Evolutionary conservation across 805 yeast genomes (phyloP).

Genomic region (Ogataea paradorogensis): DNA sequence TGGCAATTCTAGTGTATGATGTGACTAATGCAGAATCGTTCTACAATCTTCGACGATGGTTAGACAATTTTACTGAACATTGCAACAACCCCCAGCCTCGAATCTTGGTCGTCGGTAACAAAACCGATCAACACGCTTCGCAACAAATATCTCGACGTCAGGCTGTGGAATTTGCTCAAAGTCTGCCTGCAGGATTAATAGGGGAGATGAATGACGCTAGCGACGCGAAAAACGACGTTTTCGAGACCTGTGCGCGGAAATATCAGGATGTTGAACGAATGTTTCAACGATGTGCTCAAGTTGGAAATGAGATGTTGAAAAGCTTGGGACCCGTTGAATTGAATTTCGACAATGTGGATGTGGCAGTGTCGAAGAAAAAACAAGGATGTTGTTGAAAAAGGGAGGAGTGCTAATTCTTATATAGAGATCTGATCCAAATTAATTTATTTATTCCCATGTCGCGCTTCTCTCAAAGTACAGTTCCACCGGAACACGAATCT

Average conservation of each 20-base stretch:
- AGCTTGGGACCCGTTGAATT: conserved; percentile 20
- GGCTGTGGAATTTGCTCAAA: conserved; percentile 29
- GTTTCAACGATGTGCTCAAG: conserved; percentile 28
- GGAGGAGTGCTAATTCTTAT: background rate
- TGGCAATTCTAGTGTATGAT: conserved; percentile 53
- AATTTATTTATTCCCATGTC: conserved; percentile 6
- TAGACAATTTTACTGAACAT: conserved; percentile 44
- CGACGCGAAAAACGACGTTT: conserved; percentile 26
- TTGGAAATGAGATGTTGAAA: conserved; percentile 20
- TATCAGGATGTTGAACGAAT: conserved; percentile 28
- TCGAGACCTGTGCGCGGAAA: conserved; percentile 30
- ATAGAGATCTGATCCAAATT: background rate
- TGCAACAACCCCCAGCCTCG: conserved; percentile 48
- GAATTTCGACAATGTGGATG: conserved; percentile 28
- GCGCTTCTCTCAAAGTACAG: conserved; percentile 9
- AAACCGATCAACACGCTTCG: conserved; percentile 36
- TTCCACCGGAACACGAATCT: conserved; percentile 6
- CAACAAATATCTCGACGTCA: conserved; percentile 32
- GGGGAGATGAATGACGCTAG: conserved; percentile 13
- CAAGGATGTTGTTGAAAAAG: conserved; percentile 1
- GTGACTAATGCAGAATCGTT: conserved; percentile 50
- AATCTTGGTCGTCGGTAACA: conserved; percentile 53
- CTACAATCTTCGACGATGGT: conserved; percentile 43
- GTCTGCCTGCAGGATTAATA: conserved; percentile 24
- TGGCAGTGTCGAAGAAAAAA: conserved; percentile 12